These are phyloP conservation scores for Boletus bicolor DNA, from an alignment of 768 basidiomycete species.

Conservation along the genomic window DNA sequence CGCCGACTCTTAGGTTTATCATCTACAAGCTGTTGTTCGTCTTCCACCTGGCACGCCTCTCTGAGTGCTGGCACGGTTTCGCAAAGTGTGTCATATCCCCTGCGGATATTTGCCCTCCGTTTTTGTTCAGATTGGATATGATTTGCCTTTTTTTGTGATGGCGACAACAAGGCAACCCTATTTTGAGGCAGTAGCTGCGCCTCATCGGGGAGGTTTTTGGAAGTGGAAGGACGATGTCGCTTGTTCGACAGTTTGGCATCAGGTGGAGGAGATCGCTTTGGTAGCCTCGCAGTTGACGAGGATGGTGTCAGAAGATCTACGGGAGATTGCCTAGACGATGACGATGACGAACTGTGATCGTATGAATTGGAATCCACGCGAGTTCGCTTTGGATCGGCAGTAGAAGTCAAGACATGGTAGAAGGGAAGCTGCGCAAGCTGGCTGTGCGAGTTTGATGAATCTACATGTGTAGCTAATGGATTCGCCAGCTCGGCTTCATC, in stretches of 20 bases:
- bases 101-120: conserved; percentile 83
- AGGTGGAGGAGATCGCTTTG: conserved; percentile 27
- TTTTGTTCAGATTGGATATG: conserved; percentile 96
- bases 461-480: conserved; percentile 4
- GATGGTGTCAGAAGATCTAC: conserved; percentile 17
- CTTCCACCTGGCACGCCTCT: conserved; percentile 78
- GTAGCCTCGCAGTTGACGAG: conserved; percentile 11
- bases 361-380: conserved; percentile 9
- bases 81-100: conserved; percentile 87
- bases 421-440: conserved; percentile 17
- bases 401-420: conserved; percentile 10
- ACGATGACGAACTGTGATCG: conserved; percentile 25
- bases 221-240: conserved; percentile 28
- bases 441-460: conserved; percentile 5
- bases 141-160: conserved; percentile 88
- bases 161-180: conserved; percentile 51
- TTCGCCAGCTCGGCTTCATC: conserved; percentile 4
- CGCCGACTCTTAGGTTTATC: conserved; percentile 36
- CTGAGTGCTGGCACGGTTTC: conserved; percentile 77
- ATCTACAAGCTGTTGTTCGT: conserved; percentile 43
- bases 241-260: conserved; percentile 30
- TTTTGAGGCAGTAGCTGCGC: conserved; percentile 11
- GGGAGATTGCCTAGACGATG: conserved; percentile 28
- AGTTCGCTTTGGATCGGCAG: conserved; percentile 8
- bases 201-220: conserved; percentile 10